Percentiles rank a stretch among this genome's conserved stretches.
Evolutionary conservation across 345 rosid species (phyloP).

Genomic region (Citrus medica): DNA sequence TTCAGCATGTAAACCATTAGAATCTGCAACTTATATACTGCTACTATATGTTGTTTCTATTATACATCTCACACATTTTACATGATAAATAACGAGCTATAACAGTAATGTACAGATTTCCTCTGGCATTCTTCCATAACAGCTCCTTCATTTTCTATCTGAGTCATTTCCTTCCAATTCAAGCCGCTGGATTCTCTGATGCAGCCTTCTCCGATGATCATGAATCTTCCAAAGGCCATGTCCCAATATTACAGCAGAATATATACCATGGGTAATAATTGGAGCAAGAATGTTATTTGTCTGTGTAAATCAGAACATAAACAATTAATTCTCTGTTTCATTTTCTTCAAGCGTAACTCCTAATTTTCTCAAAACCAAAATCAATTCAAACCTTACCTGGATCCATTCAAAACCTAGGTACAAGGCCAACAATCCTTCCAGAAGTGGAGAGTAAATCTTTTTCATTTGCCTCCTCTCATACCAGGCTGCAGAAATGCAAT

Average conservation of each 20-base stretch:
- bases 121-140: not conserved
- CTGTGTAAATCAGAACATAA: conserved; percentile 40
- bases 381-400: conserved; percentile 44
- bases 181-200: conserved; percentile 66
- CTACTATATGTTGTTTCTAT: not conserved
- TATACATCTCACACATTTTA: not conserved
- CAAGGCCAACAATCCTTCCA: conserved; percentile 86
- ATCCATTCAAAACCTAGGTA: conserved; percentile 97
- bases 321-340: not conserved
- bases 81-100: not conserved
- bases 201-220: conserved; percentile 69
- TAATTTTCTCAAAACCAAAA: not conserved
- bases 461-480: conserved; percentile 96
- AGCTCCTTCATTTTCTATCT: conserved; percentile 14
- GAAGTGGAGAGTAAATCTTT: conserved; percentile 92
- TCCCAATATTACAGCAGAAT: conserved; percentile 77
- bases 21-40: not conserved
- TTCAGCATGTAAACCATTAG: not conserved
- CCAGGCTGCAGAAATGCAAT: conserved; percentile 64
- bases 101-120: conserved; percentile 21
- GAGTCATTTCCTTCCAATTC: conserved; percentile 38
- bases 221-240: conserved; percentile 95
- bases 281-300: conserved; percentile 85
- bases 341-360: not conserved
- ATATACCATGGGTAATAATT: conserved; percentile 87